Base-by-base conservation (phyloP, 345 rosid species). In the Jatropha curcas region DNA sequence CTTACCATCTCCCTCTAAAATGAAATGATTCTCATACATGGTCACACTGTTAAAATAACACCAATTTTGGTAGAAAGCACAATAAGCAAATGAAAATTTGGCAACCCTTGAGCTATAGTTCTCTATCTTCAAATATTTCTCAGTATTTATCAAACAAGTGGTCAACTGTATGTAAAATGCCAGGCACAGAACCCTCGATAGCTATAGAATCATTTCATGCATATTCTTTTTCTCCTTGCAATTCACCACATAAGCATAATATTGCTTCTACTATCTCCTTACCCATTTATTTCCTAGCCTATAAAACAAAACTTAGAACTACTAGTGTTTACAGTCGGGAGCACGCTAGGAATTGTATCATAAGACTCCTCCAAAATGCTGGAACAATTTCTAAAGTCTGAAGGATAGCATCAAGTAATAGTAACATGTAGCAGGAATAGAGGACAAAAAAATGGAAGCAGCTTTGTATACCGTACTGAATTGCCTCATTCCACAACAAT, bases 401-500 rank as follows among this genome's bases (percentile, higher is more conserved):
- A 4, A 48, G 53, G 53, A 48, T 48, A 7, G n/a, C 17, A n/a
- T 5, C 22, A 48, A 56, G 5, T 0, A 56, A 37, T 25, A 35
- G 30, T 22, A 39, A 13, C 22, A 34, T 19, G 46, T 11, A 60
- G 34, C 7, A 13, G 25, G 62, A 51, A 48, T 48, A 48, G 5
- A 46, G 51, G 51, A 46, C 14, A 14, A 12, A 14, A 39, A 25
- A 72, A 27, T 51, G 39, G 17, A 16, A 53, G 14, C 64, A 73
- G 31, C 39, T 28, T 20, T 7, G 12, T 34, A n/a, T 1, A 45
- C 37, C 16, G n/a, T n/a, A n/a, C n/a, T n/a, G n/a, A n/a, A n/a
- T n/a, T 17, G n/a, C 34, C 24, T 65, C n/a, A 56, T n/a, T 73
- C 39, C 30, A 56, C 24, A n/a, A 27, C 13, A 64, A 73, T 57